Base-by-base conservation (phyloP, 2,329 filamentous ascomycete species). In the Xylariaceae sp. region DNA sequence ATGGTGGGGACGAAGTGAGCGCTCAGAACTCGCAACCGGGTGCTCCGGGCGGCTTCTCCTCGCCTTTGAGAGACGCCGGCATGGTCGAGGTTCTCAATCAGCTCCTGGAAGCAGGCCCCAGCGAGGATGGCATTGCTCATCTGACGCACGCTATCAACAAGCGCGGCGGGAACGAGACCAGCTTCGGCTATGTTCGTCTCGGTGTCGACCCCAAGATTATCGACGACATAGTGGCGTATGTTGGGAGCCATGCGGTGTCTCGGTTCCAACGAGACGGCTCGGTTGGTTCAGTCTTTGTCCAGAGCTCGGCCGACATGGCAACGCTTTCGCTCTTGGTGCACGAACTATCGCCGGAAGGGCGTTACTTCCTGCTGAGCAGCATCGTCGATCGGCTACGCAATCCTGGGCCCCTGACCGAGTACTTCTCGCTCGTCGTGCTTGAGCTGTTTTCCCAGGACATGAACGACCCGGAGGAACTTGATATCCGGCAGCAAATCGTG, bases 331-430 rank as follows among this genome's bases (percentile, higher is more conserved):
- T 85, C 51, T 72, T 98, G 19, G 76, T 86, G 8, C 82, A 84
- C 52, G 83, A 85, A 45, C 70, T 94, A 27, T 71, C 76, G 27
- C 76, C 85, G 1, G 87, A 94, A 62, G 80, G 81, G 15, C 82
- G 89, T 38, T 95, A 95, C 66, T 85, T 87, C 59, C 70, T 98
- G 42, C 65, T 97, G 41, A 81, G 76, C 51, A 86, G 85, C 50
- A 87, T 98, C 58, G 76, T 87, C 41, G 94, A 97, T 62, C 89
- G 97, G 64, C 76, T 98, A 34, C 85, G 92, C 44, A 94, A 84
- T 60, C 88, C 89, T 9, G 94, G 88, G 57, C 81, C 81, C 34
- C 81, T 94, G 56, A 98, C 92, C 9, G 84, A 89, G 56, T 98
- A 92, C 67, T 98, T 95, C 67, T 89, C 82, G 58, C 86, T 88